Base-by-base conservation (phyloP, 805 yeast species). In the Komagataella kurtzmanii region DNA sequence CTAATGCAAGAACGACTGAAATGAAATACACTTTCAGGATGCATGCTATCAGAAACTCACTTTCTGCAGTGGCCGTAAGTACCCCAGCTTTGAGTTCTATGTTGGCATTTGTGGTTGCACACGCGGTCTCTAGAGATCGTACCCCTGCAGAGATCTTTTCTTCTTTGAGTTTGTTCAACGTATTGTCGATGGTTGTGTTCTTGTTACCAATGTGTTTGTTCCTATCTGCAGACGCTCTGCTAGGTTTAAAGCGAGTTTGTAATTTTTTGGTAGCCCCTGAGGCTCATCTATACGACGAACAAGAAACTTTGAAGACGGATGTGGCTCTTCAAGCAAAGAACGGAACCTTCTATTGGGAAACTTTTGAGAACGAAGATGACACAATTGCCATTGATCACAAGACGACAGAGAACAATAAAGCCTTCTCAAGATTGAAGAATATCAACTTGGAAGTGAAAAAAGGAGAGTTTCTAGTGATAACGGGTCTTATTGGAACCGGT, bases 401-500 rank as follows among this genome's bases (percentile, higher is more conserved):
- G 24, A 18, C 51, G 7, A 18, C 49, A 7, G 49, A 21, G 18
- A 44, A 43, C 10, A 49, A 19, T 18, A 54, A 65, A 55, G 44
- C 54, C 40, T 71, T 71, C 64, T 51, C 70, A 49, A 74, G 87
- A 58, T 59, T 81, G 60, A 53, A 57, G 46, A 57, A 82, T 59
- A 64, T 88, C 53, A 71, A 80, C 56, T 63, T 88, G 18, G 61
- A 65, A 1, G 69, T 88, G 48, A 65, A 70, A 46, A 76, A 75
- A 52, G 85, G 86, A 19, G 95, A 87, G 60, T 78, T 89, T 50
- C 68, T 88, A 6, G 83, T 85, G 54, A 73, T 86, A 23, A 85
- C 91, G 0, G 96, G 96, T 14, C 66, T 82, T 1, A 85, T 88
- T 59, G 93, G 93, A 4, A 72, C 85, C 1, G 93, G 93, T 49